Evolutionary conservation across 257 asterid genomes (phyloP).

Genomic region (Buddleja alternifolia): DNA sequence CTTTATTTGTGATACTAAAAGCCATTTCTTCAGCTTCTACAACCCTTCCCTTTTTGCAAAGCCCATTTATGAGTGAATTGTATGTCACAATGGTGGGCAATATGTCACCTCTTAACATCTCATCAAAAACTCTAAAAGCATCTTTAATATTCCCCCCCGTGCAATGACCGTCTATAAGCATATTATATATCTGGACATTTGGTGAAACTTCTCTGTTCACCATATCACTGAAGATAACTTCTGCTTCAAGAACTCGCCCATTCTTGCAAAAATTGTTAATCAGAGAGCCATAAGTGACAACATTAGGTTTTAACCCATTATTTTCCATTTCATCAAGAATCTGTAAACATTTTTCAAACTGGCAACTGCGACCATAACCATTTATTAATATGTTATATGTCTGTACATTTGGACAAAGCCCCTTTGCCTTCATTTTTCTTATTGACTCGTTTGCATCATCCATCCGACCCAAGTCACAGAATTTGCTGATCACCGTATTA

Average conservation of each 20-base stretch:
- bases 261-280: slow-evolving; percentile 72
- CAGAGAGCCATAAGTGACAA: slow-evolving; percentile 68
- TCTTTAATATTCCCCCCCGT: slow-evolving; percentile 46
- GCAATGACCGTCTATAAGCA: slow-evolving; percentile 67
- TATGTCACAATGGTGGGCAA: slow-evolving; percentile 70
- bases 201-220: slow-evolving; percentile 54
- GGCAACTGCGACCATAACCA: slow-evolving; percentile 56
- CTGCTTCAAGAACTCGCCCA: slow-evolving; percentile 68
- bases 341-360: slow-evolving; percentile 64
- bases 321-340: slow-evolving; percentile 77
- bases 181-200: slow-evolving; percentile 69
- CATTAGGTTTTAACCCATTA: slow-evolving; percentile 56
- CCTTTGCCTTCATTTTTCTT: slow-evolving; percentile 55
- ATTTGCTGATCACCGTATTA: slow-evolving; percentile 55
- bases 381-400: slow-evolving; percentile 73
- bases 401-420: slow-evolving; percentile 56
- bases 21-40: slow-evolving; percentile 71
- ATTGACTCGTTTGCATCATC: slow-evolving; percentile 65
- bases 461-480: slow-evolving; percentile 59
- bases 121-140: slow-evolving; percentile 50
- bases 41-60: slow-evolving; percentile 56
- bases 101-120: slow-evolving; percentile 48
- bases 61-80: slow-evolving; percentile 67
- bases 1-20: slow-evolving; percentile 43
- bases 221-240: slow-evolving; percentile 65